Evolutionary conservation across 2,329 filamentous ascomycete genomes (phyloP), one percentile per base, ranked within the genome.

Genomic region (Pseudogymnoascus sp.): DNA sequence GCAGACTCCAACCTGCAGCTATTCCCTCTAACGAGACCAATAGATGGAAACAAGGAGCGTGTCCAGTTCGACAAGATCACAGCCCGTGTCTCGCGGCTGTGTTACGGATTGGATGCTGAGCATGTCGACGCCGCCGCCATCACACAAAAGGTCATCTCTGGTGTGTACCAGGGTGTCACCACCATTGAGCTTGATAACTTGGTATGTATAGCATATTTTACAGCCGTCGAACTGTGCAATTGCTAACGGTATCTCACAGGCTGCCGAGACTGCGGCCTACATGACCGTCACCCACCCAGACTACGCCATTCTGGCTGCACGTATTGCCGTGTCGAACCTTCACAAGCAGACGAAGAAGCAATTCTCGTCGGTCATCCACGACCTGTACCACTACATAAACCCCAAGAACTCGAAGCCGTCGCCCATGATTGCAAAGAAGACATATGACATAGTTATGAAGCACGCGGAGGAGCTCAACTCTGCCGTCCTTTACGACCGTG

Each of bases 261-360:
- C 94, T 73, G 94, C 94, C 71, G 94, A 99, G 81, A 99, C 94
- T 71, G 94, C 94, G 71, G 94, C 94, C 63, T 99, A 99, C 82
- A 99, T 99, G 94, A 99, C 94, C 65, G 93, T 97, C 70, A 99
- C 93, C 66, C 94, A 99, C 77, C 94, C 94, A 72, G 94, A 99
- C 80, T 99, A 99, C 76, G 94, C 94, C 75, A 95, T 97, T 74
- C 91, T 99, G 64, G 94, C 94, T 68, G 94, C 94, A 68, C 92
- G 94, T 79, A 97, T 99, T 74, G 94, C 94, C 70, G 94, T 99
- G 62, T 99, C 94, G 73, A 99, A 99, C 81, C 89, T 99, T 64
- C 94, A 99, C 87, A 99, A 99, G 81, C 94, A 99, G 83, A 99
- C 94, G 68, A 97, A 97, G 85, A 99, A 99, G 83, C 93, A 97